Evolutionary conservation across 192 early-diverging fungal genomes (phyloP).

Genomic region (Coemansia sp.): DNA sequence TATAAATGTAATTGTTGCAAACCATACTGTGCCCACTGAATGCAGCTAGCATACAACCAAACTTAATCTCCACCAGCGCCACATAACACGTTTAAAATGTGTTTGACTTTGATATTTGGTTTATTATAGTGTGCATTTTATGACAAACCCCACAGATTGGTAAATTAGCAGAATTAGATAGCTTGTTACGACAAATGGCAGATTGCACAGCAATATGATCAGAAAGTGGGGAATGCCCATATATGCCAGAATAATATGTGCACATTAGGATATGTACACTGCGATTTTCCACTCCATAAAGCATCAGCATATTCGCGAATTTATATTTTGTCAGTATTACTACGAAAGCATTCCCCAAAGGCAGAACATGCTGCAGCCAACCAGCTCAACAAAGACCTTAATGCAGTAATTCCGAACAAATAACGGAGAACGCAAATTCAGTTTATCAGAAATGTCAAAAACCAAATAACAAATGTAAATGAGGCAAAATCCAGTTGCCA

Average conservation of each 20-base stretch:
- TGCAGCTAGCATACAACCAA: too few species aligned
- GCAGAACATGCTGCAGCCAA: too few species aligned
- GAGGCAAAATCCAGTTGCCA: slow-evolving; percentile 4
- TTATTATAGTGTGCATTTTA: slow-evolving; percentile 64
- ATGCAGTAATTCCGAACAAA: not conserved
- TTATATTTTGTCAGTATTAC: too few species aligned
- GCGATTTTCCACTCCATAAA: slow-evolving; percentile 77
- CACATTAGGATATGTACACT: slow-evolving; percentile 91
- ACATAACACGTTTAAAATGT: slow-evolving; percentile 4
- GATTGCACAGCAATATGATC: slow-evolving; percentile 61
- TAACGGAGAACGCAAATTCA: not conserved
- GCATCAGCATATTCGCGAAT: slow-evolving; percentile 58
- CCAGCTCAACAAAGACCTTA: not conserved
- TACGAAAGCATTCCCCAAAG: too few species aligned
- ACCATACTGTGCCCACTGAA: too few species aligned
- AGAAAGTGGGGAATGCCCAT: slow-evolving; percentile 64
- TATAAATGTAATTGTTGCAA: too few species aligned
- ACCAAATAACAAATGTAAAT: slow-evolving; percentile 1
- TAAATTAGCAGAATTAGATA: slow-evolving; percentile 79
- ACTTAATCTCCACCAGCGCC: too few species aligned
- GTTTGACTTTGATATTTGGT: slow-evolving; percentile 38
- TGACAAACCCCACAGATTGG: slow-evolving; percentile 81
- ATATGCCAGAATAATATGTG: slow-evolving; percentile 64
- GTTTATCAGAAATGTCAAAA: not conserved
- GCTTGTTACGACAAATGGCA: slow-evolving; percentile 66